phyloP scores from a whole-genome alignment of 345 rosid species.

The Euclidium syriacum region DNA sequence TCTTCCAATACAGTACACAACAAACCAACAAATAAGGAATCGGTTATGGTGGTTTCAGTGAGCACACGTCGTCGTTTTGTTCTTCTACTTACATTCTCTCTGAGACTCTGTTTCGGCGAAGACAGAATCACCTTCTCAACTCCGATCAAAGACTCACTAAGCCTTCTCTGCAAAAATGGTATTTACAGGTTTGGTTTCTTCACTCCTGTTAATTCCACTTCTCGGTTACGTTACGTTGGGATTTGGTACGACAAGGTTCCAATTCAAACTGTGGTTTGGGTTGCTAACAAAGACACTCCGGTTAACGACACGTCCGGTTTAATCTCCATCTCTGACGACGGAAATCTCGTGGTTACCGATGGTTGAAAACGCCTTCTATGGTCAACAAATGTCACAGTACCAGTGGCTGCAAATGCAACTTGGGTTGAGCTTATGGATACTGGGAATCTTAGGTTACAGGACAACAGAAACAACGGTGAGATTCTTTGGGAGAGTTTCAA shows the following conservation, averaged over 20 bases:
- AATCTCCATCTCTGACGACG: conserved; percentile 36
- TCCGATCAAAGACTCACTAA: conserved; percentile 35
- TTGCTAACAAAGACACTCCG: conserved; percentile 47
- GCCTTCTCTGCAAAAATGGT: conserved; percentile 30
- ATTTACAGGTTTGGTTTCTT: conserved; percentile 53
- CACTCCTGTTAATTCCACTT: conserved; percentile 37
- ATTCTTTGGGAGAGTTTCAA: conserved; percentile 58
- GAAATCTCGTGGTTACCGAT: conserved; percentile 46
- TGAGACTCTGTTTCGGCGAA: conserved; percentile 7
- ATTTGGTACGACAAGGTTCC: conserved; percentile 44
- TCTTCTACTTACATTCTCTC: conserved; percentile 16
- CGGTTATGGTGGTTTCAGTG: not conserved
- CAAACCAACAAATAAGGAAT: no score
- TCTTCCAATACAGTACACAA: no score
- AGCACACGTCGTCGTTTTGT: not conserved
- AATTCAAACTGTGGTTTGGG: conserved; percentile 38
- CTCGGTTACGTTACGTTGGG: conserved; percentile 42
- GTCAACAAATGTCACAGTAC: conserved; percentile 44
- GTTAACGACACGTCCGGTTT: conserved; percentile 41
- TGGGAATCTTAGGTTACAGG: conserved; percentile 49
- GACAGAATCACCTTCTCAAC: conserved; percentile 33
- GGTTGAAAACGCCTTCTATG: conserved; percentile 36
- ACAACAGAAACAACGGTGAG: conserved; percentile 14
- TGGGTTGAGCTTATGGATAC: conserved; percentile 40
- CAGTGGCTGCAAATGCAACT: conserved; percentile 14